Base-by-base conservation (phyloP, 2,329 filamentous ascomycete genomes). In the Knufia petricola region DNA sequence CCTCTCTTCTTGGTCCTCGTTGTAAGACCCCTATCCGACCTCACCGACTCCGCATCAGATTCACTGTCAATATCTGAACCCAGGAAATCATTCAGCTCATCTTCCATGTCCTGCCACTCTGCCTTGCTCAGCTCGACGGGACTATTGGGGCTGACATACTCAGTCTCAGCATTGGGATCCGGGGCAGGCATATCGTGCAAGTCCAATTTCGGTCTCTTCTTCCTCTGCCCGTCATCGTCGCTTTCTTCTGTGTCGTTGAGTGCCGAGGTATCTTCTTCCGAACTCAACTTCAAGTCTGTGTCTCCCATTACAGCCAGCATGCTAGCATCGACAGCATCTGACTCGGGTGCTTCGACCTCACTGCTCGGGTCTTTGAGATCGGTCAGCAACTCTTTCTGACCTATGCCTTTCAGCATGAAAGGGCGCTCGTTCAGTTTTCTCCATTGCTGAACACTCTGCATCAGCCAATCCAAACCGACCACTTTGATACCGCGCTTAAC, bases 401-500 rank as follows among this genome's bases (percentile, higher is more conserved):
- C 66, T 12, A 78, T 73, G 57, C 87, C 84, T 15, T 81, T 77
- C 0, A 84, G 79, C n/a, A 85, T 70, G 60, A 90, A 95, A 0
- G 84, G 82, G 2, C 74, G 74, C 63, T 95, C 89, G 49, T 92
- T 81, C 9, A 94, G 71, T 49, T 78, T 82, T 54, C 77, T 74
- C 92, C 92, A 98, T 63, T 84, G 83, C 21, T 81, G 84, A 54
- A 96, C 79, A 48, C 83, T 94, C 57, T 89, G 84, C 26, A 82
- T 76, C 24, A 98, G 79, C 92, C 92, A 98, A 59, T 87, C 81
- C 46, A 88, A 85, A 58, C 84, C 88, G 41, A 98, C 92, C 50
- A 98, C 94, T 63, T 88, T 89, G 65, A 96, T 85, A 0, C 84
- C 74, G 48, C 87, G 84, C 54, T 82, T 80, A 12, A 85, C 82